Conservation (phyloP, 163 green algal genomes). For the Coccomyxa subellipsoidea region DNA sequence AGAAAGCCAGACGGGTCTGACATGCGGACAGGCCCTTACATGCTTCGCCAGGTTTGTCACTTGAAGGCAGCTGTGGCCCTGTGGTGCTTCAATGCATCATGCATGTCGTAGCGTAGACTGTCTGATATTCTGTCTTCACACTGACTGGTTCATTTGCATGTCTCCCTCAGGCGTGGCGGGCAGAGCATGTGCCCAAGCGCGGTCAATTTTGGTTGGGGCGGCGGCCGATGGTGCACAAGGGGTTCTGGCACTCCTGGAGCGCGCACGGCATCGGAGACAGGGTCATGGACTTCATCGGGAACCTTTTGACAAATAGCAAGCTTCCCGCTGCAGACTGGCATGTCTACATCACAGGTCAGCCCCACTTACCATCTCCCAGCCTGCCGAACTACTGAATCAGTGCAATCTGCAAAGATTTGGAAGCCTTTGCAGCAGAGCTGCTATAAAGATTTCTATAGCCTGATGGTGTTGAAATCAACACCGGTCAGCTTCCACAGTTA, state of each 20-base stretch:
- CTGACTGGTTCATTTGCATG: background rate
- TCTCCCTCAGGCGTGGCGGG: slow-evolving; percentile 14
- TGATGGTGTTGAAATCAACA: too few relatives aligned
- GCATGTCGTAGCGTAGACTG: background rate
- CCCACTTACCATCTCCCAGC: background rate
- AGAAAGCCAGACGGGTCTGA: too few relatives aligned
- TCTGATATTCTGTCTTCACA: background rate
- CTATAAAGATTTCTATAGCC: too few relatives aligned
- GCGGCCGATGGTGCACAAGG: slow-evolving; percentile 19
- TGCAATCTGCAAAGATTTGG: background rate
- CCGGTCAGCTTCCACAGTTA: too few relatives aligned
- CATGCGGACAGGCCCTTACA: too few relatives aligned
- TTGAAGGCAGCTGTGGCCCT: too few relatives aligned
- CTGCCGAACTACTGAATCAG: background rate
- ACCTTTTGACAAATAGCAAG: background rate
- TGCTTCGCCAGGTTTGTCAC: too few relatives aligned
- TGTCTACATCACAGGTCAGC: background rate
- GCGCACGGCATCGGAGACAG: background rate
- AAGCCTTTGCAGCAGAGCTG: background rate
- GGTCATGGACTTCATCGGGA: background rate
- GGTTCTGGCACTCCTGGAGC: slow-evolving; percentile 4
- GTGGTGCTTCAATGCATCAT: too few relatives aligned
- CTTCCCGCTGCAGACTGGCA: background rate
- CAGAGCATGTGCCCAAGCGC: slow-evolving; percentile 16
- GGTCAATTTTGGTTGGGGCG: slow-evolving; percentile 10